Percentiles rank a stretch among this genome's conserved stretches.
Evolutionary conservation across 495 filamentous ascomycete genomes (phyloP).

Genomic region (Podospora conica): DNA sequence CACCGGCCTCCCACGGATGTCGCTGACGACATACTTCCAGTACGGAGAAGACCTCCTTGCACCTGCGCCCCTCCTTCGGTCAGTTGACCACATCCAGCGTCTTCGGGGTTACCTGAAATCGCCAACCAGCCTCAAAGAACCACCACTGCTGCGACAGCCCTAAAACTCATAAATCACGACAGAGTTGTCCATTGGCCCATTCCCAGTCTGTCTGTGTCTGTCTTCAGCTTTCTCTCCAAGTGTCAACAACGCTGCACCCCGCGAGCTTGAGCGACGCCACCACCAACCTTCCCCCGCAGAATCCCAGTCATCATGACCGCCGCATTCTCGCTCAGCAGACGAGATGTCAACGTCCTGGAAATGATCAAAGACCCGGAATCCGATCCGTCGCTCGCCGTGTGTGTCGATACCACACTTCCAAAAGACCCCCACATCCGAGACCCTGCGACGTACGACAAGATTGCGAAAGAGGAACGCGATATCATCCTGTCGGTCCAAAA

Average conservation of each 20-base stretch:
- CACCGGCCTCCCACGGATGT: background rate
- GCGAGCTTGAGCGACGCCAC: background rate
- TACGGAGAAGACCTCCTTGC: background rate
- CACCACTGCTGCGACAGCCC: background rate
- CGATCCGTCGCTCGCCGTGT: slow-evolving; percentile 46
- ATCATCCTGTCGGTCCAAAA: slow-evolving; percentile 46
- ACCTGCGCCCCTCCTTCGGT: background rate
- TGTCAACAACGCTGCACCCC: background rate
- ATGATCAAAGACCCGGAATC: slow-evolving; percentile 78
- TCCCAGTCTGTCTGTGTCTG: background rate
- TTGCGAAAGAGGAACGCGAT: slow-evolving; percentile 38
- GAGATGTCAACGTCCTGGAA: slow-evolving; percentile 66
- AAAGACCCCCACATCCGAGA: slow-evolving; percentile 52
- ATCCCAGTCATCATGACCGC: slow-evolving; percentile 33
- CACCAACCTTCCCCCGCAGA: background rate
- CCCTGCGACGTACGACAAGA: slow-evolving; percentile 28
- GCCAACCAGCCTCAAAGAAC: background rate
- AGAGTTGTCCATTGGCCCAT: background rate
- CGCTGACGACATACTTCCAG: background rate
- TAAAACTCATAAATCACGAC: background rate
- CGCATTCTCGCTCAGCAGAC: slow-evolving; percentile 51
- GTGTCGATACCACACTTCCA: slow-evolving; percentile 53
- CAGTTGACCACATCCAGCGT: background rate
- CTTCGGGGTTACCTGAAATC: background rate
- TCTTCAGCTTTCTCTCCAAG: background rate